Conservation (phyloP, 2,329 filamentous ascomycete species). For the Pestalotiopsis sp. region DNA sequence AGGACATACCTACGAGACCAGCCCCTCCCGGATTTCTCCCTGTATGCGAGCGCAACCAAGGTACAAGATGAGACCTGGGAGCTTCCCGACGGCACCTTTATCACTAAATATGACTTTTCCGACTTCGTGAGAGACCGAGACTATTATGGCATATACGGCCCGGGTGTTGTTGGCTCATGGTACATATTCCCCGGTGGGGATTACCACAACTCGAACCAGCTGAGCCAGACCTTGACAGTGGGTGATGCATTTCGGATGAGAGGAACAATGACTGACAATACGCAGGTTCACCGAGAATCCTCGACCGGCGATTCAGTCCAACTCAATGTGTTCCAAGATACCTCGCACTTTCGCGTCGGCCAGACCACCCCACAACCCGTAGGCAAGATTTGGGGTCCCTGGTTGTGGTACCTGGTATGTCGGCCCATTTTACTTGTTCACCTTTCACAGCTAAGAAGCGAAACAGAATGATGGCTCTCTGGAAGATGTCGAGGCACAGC, state of each 20-base stretch:
- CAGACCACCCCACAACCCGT: constrained; percentile 35
- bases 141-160: constrained; percentile 51
- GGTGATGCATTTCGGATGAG: too few species aligned
- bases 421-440: background rate
- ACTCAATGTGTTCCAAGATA: constrained; percentile 56
- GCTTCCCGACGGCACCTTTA: constrained; percentile 45
- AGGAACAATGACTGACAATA: background rate
- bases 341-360: constrained; percentile 40
- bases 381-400: constrained; percentile 44
- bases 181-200: constrained; percentile 52
- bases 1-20: constrained; percentile 47
- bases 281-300: constrained; percentile 47
- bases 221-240: constrained; percentile 53
- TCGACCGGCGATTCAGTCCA: constrained; percentile 52
- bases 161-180: constrained; percentile 48
- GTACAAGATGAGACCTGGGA: constrained; percentile 58
- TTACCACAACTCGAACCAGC: constrained; percentile 52
- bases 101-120: constrained; percentile 52
- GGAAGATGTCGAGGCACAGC: constrained; percentile 39
- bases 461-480: constrained; percentile 44
- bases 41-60: constrained; percentile 45
- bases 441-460: background rate
- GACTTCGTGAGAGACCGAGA: constrained; percentile 36
- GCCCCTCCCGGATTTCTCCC: constrained; percentile 40
- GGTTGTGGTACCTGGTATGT: constrained; percentile 40